Evolutionary conservation across 1,284 basidiomycete species (phyloP), one percentile per base, ranked within the genome.

Genomic region (Apiotrichum montevideense): DNA sequence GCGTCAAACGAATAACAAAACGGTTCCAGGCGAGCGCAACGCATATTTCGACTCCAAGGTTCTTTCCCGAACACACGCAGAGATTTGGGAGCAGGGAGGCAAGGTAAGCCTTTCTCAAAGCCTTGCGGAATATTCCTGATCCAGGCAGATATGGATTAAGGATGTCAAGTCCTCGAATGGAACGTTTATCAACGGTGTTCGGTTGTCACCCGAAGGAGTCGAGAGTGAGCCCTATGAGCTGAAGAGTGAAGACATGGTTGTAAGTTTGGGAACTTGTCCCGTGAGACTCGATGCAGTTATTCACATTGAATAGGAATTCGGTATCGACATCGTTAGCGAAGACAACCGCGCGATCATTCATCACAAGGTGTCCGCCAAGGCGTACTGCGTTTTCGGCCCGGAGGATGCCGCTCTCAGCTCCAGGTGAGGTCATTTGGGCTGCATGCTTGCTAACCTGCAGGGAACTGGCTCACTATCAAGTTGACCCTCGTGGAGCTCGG

Each of bases 1-100:
- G n/a, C 81, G 94, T 56, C 95, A 99, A 78, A 98, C 94, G 32
- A 98, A 95, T 75, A 87, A 87, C 61, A 97, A 97, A 81, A 97
- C 93, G 0, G 85, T 90, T 34, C 96, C 96, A 6, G 90, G 88
- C 14, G 92, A 96, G 69, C 82, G 88, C 68, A 98, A 98, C 71
- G 95, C 93, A 14, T 98, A 88, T 79, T 98, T 98, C 73, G 95
- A 98, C 79, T 90, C 87, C 52, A 98, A 99, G 75, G 95, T 98
- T 1, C 82, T 99, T 62, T 92, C 88, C 66, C 81, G 95, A 61
- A 90, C 91, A 79, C 96, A 98, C 74, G 96, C 95, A 29, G 94
- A 99, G 79, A 90, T 99, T 9, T 99, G 95, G 95, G 88, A 90
- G 77, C 91, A 96, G 63, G 82, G 79, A 54, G 84, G 84, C 55